Evolutionary conservation across 2,329 filamentous ascomycete species (phyloP), one percentile per base, ranked within the genome.

Genomic region (Aspergillus clavatus): DNA sequence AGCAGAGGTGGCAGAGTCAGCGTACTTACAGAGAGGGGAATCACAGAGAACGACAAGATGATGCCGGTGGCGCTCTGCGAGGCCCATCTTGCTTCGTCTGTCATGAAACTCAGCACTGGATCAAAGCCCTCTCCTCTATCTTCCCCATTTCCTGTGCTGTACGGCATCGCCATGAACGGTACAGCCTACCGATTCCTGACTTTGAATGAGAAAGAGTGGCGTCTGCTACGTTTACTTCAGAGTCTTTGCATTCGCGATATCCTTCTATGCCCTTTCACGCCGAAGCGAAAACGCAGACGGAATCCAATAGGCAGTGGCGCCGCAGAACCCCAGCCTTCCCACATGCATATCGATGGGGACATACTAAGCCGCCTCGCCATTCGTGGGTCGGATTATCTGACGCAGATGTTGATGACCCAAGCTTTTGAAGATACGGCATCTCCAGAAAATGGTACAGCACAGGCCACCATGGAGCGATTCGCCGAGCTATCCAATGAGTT

Each of bases 141-240:
- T 14, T 28, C 45, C 24, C 41, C 42, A 21, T 46, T 68, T 5
- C 67, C 71, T 4, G 78, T 82, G 48, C 82, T 45, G 62, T 90
- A 70, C 26, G 87, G 86, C 1, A 72, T 84, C 5, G 79, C 79
- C 5, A 75, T 89, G 26, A 81, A 87, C 57, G 87, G 87, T 1
- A 81, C 83, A 0, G 58, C 90, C 19, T 80, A 80, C 50, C 79
- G 85, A 45, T 84, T 96, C 55, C 78, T 78, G 1, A 68, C 90
- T 11, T 68, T 97, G 0, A 71, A 75, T 7, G 58, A 77, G 14
- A 66, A 78, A 2, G 77, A 83, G 6, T 86, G 84, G 80, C 75
- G 76, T 5, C 72, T 95, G 3, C 73, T 97, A 4, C 77, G 78
- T 46, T 81, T 91, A 51, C 61, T 96, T 1, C 84, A 94, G 58